phyloP scores from a whole-genome alignment of 768 basidiomycete species.

The Suillus spraguei region DNA sequence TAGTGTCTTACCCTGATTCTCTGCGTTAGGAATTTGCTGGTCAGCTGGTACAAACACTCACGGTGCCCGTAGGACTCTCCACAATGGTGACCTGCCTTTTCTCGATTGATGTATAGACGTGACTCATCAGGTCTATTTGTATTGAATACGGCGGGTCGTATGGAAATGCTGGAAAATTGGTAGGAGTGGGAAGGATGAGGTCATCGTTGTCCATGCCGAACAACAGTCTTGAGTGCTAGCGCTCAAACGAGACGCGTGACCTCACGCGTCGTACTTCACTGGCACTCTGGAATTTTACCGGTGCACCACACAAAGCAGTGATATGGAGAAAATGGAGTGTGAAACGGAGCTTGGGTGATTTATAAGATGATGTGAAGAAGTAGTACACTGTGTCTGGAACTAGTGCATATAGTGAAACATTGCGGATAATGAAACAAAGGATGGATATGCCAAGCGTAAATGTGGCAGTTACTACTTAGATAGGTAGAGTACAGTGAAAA shows the following conservation, averaged over 20 bases:
- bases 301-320: neutral
- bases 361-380: slow-evolving; percentile 25
- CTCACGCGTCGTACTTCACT: neutral
- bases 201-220: slow-evolving; percentile 19
- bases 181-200: slow-evolving; percentile 59
- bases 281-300: neutral
- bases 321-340: neutral
- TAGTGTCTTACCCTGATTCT: slow-evolving; percentile 80
- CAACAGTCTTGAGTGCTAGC: slow-evolving; percentile 1
- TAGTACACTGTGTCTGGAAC: slow-evolving; percentile 25
- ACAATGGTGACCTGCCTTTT: slow-evolving; percentile 75
- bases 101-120: slow-evolving; percentile 82
- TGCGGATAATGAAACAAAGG: slow-evolving; percentile 16
- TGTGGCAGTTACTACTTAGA: slow-evolving; percentile 10
- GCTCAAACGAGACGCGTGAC: slow-evolving; percentile 22
- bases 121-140: slow-evolving; percentile 86
- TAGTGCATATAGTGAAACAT: slow-evolving; percentile 27
- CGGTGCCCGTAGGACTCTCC: slow-evolving; percentile 90
- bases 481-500: slow-evolving; percentile 9
- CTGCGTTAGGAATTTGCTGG: slow-evolving; percentile 1
- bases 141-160: slow-evolving; percentile 83
- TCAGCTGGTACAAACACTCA: slow-evolving; percentile 35
- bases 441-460: slow-evolving; percentile 8
- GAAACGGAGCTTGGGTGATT: slow-evolving; percentile 16
- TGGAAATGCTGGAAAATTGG: slow-evolving; percentile 77